phyloP scores from a whole-genome alignment of 2,329 filamentous ascomycete species.

The Botrytis medusae region DNA sequence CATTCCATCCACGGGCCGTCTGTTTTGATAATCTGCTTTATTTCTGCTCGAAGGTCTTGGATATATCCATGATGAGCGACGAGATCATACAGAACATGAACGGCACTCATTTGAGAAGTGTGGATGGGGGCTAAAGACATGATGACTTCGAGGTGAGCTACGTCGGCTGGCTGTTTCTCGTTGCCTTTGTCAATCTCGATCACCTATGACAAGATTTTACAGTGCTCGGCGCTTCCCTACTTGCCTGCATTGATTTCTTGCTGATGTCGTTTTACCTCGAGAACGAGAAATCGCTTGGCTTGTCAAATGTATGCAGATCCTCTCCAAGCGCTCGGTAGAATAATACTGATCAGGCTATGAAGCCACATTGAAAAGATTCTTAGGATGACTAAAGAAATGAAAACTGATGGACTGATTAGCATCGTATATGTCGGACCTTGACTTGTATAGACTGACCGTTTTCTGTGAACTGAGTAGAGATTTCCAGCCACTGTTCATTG shows the following conservation, averaged over 20 bases:
- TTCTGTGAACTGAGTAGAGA: constrained; percentile 15
- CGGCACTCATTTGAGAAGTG: constrained; percentile 35
- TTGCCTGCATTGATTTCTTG: too few relatives aligned
- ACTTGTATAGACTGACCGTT: constrained; percentile 3
- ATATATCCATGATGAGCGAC: constrained; percentile 22
- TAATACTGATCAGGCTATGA: too few relatives aligned
- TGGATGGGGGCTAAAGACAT: constrained; percentile 23
- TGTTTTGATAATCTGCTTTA: constrained; percentile 33
- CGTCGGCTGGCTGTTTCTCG: background rate
- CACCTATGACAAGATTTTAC: constrained; percentile 8
- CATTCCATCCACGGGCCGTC: background rate
- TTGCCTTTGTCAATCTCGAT: background rate
- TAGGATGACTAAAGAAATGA: too few relatives aligned
- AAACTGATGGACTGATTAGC: background rate
- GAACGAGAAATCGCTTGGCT: background rate
- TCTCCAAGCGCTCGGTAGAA: too few relatives aligned
- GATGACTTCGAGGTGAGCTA: constrained; percentile 13
- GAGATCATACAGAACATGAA: constrained; percentile 34
- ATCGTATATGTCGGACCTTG: background rate
- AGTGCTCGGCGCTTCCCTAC: background rate
- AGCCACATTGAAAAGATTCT: too few relatives aligned
- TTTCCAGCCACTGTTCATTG: constrained; percentile 13
- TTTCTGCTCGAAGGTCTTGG: constrained; percentile 27
- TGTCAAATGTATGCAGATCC: too few relatives aligned
- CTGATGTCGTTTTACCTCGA: background rate